Conservation (phyloP, 2,329 filamentous ascomycete species). For the Diaporthe helianthi region DNA sequence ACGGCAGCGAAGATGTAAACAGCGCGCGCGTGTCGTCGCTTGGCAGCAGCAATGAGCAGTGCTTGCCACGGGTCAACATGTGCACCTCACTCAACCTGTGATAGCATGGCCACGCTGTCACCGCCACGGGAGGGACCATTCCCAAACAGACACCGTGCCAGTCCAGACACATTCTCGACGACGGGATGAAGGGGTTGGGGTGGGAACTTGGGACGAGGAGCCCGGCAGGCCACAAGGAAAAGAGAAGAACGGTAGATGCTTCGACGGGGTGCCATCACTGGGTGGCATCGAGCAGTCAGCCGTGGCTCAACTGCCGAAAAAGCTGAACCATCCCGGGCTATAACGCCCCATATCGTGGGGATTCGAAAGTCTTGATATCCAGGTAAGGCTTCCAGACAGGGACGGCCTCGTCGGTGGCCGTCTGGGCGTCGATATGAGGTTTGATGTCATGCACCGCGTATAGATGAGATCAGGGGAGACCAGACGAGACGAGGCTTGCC, state of each 20-base stretch:
- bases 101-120: not conserved
- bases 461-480: slow-evolving; percentile 13
- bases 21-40: not conserved
- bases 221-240: not conserved
- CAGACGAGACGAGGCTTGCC: not conserved
- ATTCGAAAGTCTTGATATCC: not conserved
- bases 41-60: not conserved
- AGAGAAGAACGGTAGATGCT: slow-evolving; percentile 6
- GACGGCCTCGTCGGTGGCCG: slow-evolving; percentile 8
- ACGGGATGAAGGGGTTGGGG: not conserved
- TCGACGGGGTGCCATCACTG: not conserved
- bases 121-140: not conserved
- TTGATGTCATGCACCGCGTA: slow-evolving; percentile 17
- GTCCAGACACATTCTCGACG: not conserved
- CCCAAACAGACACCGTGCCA: slow-evolving; percentile 1
- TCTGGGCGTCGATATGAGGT: not conserved
- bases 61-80: not conserved
- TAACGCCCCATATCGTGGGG: not conserved
- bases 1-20: not conserved
- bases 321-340: slow-evolving; percentile 7
- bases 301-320: not conserved
- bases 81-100: not conserved
- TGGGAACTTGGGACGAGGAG: not conserved
- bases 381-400: slow-evolving; percentile 3
- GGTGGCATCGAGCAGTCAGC: slow-evolving; percentile 11